Evolutionary conservation across 1,284 basidiomycete genomes (phyloP), one percentile per base, ranked within the genome.

Genomic region (Cutaneotrichosporon cutaneum): DNA sequence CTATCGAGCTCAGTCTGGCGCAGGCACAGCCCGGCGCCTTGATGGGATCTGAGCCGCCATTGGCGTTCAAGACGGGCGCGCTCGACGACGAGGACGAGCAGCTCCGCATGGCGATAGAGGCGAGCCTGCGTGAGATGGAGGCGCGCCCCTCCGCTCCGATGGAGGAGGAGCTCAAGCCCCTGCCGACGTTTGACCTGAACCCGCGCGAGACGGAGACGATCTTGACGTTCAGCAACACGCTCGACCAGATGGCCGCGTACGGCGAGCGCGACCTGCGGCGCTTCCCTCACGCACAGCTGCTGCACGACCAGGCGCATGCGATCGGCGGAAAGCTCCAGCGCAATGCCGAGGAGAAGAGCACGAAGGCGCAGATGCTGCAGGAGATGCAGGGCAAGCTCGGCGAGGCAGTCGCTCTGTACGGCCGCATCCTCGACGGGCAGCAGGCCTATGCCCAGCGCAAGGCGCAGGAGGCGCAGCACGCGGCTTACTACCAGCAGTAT

Each of bases 381-480:
- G 92, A 94, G 56, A 96, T 97, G 93, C 90, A 97, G 72, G 89
- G 90, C 63, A 94, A 96, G 77, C 82, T 97, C 3, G 90, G 91
- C 0, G 87, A 95, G 76, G 92, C 92, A 0, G 92, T 97, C 50
- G 88, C 89, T 68, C 81, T 95, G 2, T 97, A 96, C 76, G 93
- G 96, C 70, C 85, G 87, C 58, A 82, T 96, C 16, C 82, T 96
- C 51, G 92, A 92, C 36, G 86, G 92, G 59, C 94, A 96, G 68
- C 78, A 78, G 57, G 73, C 72, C 4, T 77, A 74, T 62, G 68
- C 73, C 1, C 80, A 81, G 32, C 73, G 74, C 35, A 66, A 68
- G 55, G 55, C 70, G 24, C 76, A 78, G 45, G 73, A 77, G 61
- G 69, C 77, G 54, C 72, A 74, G 53, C 68, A 73, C 32, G 66